Percentiles rank a stretch among this genome's conserved stretches.
Conservation (phyloP, 306 rosid genomes). For the Leucaena leucocephala region DNA sequence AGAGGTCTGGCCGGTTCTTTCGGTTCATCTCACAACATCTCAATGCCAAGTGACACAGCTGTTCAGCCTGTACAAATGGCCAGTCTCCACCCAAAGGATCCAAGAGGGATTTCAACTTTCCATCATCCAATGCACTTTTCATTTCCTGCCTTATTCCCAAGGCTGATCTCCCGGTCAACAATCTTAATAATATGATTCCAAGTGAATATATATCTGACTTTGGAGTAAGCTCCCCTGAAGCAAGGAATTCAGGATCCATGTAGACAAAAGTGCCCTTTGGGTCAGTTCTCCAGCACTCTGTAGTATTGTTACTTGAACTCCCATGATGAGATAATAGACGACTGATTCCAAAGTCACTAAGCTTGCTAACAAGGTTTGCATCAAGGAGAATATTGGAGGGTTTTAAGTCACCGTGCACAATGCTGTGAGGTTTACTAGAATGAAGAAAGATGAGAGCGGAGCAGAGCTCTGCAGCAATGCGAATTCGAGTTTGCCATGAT, state of each 20-base stretch:
- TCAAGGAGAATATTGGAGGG: conserved; percentile 85
- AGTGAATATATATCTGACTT: conserved; percentile 91
- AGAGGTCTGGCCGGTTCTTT: conserved; percentile 71
- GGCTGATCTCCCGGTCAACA: conserved; percentile 77
- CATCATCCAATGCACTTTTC: conserved; percentile 51
- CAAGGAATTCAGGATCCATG: conserved; percentile 81
- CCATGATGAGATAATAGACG: conserved; percentile 49
- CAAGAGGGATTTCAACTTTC: conserved; percentile 58
- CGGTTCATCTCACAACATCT: conserved; percentile 73
- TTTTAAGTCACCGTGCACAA: conserved; percentile 84
- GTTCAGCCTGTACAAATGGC: conserved; percentile 77
- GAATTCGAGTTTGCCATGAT: conserved; percentile 82
- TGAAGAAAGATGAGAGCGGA: conserved; percentile 91
- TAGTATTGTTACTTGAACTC: conserved; percentile 42
- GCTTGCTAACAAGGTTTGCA: conserved; percentile 70
- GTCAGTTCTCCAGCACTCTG: conserved; percentile 57
- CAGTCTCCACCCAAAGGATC: conserved; percentile 97
- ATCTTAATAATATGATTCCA: conserved; percentile 69
- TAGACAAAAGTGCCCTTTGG: conserved; percentile 71
- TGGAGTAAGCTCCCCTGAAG: conserved; percentile 74
- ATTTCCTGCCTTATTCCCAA: conserved; percentile 64
- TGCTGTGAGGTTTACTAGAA: conserved; percentile 71
- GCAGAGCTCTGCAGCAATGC: conserved; percentile 73
- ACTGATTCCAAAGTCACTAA: conserved; percentile 79
- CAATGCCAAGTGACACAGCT: conserved; percentile 69